Conservation (phyloP, 179 eudicot species). For the Amaranthus tricolor region DNA sequence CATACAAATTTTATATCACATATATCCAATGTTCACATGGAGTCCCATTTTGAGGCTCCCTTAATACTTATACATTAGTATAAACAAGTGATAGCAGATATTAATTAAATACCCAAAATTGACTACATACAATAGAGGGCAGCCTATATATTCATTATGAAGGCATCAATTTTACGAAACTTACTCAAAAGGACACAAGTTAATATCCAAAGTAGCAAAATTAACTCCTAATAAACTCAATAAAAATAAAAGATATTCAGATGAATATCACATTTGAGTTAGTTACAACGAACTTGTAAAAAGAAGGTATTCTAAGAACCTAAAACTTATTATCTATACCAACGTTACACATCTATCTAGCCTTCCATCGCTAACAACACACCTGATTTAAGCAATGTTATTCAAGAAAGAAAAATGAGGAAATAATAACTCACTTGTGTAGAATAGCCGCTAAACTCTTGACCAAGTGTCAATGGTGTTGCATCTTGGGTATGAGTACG, state of each 20-base stretch:
- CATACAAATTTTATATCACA: neutral
- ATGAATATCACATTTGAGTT: neutral
- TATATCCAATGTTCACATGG: neutral
- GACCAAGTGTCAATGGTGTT: constrained; percentile 99
- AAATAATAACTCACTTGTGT: constrained; percentile 67
- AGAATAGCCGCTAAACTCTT: constrained; percentile 94
- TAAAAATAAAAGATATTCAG: neutral
- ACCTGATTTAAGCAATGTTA: neutral
- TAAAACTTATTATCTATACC: too few relatives aligned
- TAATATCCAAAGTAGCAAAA: neutral
- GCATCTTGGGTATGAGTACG: constrained; percentile 99
- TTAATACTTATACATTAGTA: neutral
- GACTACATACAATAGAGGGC: neutral
- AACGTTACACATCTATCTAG: neutral
- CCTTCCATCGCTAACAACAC: too few relatives aligned
- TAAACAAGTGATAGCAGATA: neutral
- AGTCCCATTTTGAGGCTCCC: neutral
- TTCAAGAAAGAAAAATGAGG: neutral
- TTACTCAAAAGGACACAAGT: neutral
- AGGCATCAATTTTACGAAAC: neutral
- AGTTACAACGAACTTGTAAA: neutral
- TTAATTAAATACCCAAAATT: too few relatives aligned
- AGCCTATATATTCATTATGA: neutral
- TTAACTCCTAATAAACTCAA: neutral
- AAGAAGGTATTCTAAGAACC: neutral